Evolutionary conservation across 257 asterid species (phyloP).

Genomic region (Capsicum baccatum): DNA sequence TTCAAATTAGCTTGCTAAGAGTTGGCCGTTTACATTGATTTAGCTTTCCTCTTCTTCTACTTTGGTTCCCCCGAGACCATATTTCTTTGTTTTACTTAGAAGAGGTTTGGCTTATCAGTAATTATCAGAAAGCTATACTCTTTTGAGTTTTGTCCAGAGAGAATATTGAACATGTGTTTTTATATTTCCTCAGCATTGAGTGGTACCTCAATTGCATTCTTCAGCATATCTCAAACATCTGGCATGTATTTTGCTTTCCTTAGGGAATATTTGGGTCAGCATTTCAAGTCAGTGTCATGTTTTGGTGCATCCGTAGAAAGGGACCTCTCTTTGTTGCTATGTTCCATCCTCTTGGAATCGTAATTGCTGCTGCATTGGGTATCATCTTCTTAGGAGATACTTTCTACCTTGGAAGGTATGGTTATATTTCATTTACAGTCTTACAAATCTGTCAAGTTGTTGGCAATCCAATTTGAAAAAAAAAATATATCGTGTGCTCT

Average conservation of each 20-base stretch:
- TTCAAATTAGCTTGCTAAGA: not conserved
- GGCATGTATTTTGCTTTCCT: not conserved
- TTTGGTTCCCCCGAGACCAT: not conserved
- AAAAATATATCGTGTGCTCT: not conserved
- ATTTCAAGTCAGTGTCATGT: slow-evolving; percentile 69
- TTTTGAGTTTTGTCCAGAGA: slow-evolving; percentile 10
- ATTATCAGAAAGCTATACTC: not conserved
- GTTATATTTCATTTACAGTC: slow-evolving; percentile 3
- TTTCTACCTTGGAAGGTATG: slow-evolving; percentile 80
- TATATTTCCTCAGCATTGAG: not conserved
- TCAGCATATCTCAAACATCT: not conserved
- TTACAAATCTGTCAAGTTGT: slow-evolving; percentile 4
- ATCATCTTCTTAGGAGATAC: slow-evolving; percentile 62
- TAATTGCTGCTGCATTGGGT: slow-evolving; percentile 68
- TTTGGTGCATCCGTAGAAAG: slow-evolving; percentile 74
- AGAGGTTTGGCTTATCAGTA: not conserved
- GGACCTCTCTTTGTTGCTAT: slow-evolving; percentile 89
- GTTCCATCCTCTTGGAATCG: slow-evolving; percentile 84
- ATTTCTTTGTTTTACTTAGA: not conserved
- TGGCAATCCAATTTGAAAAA: slow-evolving; percentile 8
- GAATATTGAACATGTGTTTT: not conserved
- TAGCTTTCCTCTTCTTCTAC: not conserved
- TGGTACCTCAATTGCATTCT: not conserved
- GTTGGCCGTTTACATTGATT: not conserved
- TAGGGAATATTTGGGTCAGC: slow-evolving; percentile 91